Evolutionary conservation across 495 filamentous ascomycete genomes (phyloP).

Genomic region (Lepidopterella palustris): DNA sequence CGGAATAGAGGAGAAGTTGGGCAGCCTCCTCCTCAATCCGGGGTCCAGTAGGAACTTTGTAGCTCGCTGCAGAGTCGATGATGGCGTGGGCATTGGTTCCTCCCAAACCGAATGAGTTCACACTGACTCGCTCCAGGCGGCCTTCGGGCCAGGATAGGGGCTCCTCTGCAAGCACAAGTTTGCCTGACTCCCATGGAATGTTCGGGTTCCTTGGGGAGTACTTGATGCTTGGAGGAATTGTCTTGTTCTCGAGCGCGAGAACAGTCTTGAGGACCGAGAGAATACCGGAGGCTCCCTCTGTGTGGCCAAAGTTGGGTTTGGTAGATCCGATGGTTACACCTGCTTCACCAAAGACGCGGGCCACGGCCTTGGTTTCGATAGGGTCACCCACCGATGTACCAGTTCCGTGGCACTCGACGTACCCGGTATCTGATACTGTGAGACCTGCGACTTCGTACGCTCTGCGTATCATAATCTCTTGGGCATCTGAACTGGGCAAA

Average conservation of each 20-base stretch:
- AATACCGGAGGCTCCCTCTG: slow-evolving; percentile 35
- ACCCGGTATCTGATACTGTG: slow-evolving; percentile 29
- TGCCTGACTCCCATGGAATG: slow-evolving; percentile 16
- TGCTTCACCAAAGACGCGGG: slow-evolving; percentile 37
- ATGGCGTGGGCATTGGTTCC: slow-evolving; percentile 19
- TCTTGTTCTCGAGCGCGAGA: slow-evolving; percentile 32
- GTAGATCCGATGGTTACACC: slow-evolving; percentile 21
- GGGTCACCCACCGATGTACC: slow-evolving; percentile 37
- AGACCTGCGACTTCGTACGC: slow-evolving; percentile 12
- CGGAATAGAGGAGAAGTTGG: not conserved
- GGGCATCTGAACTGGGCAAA: not conserved
- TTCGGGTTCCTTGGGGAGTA: slow-evolving; percentile 32
- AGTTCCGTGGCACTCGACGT: slow-evolving; percentile 40
- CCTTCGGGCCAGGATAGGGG: slow-evolving; percentile 32
- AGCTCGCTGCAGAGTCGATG: slow-evolving; percentile 4
- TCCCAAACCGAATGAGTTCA: slow-evolving; percentile 36
- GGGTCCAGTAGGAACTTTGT: not conserved
- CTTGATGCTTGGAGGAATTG: slow-evolving; percentile 36
- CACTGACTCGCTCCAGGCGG: slow-evolving; percentile 20
- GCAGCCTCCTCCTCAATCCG: not conserved
- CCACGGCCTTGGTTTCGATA: slow-evolving; percentile 43
- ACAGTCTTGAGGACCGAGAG: slow-evolving; percentile 35
- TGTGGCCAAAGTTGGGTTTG: slow-evolving; percentile 41
- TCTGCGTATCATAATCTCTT: slow-evolving; percentile 26
- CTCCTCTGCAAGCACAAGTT: slow-evolving; percentile 17